These are phyloP conservation scores for Umbellularia californica DNA, from an alignment of 164 flowering plant species.

Conservation along the genomic window DNA sequence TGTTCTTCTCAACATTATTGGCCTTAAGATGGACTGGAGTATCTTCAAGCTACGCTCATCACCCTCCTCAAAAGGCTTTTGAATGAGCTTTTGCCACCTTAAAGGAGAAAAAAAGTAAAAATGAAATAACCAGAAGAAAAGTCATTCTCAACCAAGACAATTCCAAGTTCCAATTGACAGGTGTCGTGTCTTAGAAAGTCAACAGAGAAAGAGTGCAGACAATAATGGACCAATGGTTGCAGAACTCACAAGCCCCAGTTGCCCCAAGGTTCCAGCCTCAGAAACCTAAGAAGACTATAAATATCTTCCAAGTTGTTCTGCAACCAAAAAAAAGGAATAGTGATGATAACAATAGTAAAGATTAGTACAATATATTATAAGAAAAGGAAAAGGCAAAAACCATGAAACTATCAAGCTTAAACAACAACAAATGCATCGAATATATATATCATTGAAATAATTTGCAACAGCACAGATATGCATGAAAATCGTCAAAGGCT, in stretches of 20 bases:
- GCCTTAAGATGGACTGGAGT: conserved; percentile 81
- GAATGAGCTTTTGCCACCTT: conserved; percentile 95
- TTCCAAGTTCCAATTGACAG: background rate
- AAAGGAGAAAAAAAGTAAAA: conserved; percentile 1
- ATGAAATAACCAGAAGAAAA: background rate
- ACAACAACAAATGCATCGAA: background rate
- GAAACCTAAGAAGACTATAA: conserved; percentile 89
- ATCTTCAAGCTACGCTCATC: conserved; percentile 89
- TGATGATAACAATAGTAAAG: background rate
- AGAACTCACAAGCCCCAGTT: conserved; percentile 81
- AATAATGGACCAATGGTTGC: background rate
- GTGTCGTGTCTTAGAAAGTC: too few relatives aligned
- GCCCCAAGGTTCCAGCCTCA: conserved; percentile 97
- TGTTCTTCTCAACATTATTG: conserved; percentile 93
- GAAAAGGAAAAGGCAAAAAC: background rate
- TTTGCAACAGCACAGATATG: background rate
- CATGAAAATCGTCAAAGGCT: background rate
- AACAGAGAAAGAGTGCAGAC: too few relatives aligned
- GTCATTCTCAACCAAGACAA: background rate
- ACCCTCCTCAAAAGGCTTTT: conserved; percentile 96
- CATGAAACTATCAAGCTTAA: background rate
- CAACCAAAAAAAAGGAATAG: background rate
- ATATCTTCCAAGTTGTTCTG: conserved; percentile 94
- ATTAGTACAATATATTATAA: background rate
- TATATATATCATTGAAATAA: background rate